These are phyloP conservation scores for Hyphopichia fennica DNA, from an alignment of 1,139 yeast genomes.

Conservation along the genomic window DNA sequence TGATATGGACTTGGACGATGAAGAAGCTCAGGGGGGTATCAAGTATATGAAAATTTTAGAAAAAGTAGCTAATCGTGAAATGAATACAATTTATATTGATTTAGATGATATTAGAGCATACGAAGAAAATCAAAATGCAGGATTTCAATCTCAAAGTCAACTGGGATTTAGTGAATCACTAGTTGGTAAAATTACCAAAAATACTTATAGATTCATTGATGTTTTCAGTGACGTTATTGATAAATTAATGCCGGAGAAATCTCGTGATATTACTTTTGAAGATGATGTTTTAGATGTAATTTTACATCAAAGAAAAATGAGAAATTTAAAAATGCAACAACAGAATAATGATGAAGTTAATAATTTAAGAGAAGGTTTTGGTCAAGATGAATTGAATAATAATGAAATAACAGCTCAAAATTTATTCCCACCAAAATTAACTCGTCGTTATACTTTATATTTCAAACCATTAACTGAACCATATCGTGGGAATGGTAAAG, in stretches of 20 bases:
- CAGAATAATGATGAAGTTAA: slow-evolving; percentile 59
- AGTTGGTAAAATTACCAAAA: slow-evolving; percentile 61
- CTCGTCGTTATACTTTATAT: slow-evolving; percentile 83
- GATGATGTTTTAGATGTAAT: slow-evolving; percentile 95
- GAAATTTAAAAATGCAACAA: slow-evolving; percentile 72
- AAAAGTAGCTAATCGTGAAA: slow-evolving; percentile 79
- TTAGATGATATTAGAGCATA: slow-evolving; percentile 78
- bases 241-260: slow-evolving; percentile 79
- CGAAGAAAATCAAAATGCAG: slow-evolving; percentile 48
- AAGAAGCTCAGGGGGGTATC: slow-evolving; percentile 43
- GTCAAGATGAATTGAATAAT: slow-evolving; percentile 10
- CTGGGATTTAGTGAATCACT: slow-evolving; percentile 33
- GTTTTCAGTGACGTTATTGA: slow-evolving; percentile 75
- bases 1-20: slow-evolving; percentile 20
- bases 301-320: slow-evolving; percentile 80
- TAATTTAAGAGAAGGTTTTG: slow-evolving; percentile 38
- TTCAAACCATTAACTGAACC: slow-evolving; percentile 71
- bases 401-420: slow-evolving; percentile 29
- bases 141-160: slow-evolving; percentile 22
- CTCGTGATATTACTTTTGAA: slow-evolving; percentile 70
- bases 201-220: slow-evolving; percentile 79
- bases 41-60: slow-evolving; percentile 81
- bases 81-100: slow-evolving; percentile 66
- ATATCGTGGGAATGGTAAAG: slow-evolving; percentile 44
- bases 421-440: slow-evolving; percentile 80